These are phyloP conservation scores for Fraxinus angustifolia DNA, from an alignment of 305 asterid genomes.

Conservation along the genomic window DNA sequence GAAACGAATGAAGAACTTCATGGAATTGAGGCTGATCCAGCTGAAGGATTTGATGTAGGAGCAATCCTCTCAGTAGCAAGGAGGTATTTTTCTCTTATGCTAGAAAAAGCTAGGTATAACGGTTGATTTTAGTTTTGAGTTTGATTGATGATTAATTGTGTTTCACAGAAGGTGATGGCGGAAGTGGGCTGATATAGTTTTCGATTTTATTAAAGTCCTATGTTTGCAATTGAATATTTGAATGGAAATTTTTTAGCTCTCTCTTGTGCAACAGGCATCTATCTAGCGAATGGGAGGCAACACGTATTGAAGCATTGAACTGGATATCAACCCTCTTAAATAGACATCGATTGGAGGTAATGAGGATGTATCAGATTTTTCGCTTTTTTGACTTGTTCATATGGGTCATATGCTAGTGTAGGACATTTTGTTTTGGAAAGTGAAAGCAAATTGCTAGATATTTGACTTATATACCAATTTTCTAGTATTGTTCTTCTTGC, in stretches of 20 bases:
- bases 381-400: neutral
- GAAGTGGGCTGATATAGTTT: slow-evolving; percentile 15
- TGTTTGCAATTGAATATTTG: neutral
- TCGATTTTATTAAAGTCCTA: neutral
- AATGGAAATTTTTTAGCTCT: neutral
- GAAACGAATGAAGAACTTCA: slow-evolving; percentile 97
- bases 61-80: slow-evolving; percentile 83
- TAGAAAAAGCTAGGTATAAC: slow-evolving; percentile 10
- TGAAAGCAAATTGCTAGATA: neutral
- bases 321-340: slow-evolving; percentile 81
- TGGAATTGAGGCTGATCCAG: slow-evolving; percentile 78
- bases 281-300: neutral
- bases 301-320: slow-evolving; percentile 82
- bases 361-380: slow-evolving; percentile 11
- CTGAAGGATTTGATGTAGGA: slow-evolving; percentile 87
- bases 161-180: slow-evolving; percentile 11
- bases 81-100: slow-evolving; percentile 48
- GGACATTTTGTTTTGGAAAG: neutral
- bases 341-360: slow-evolving; percentile 76
- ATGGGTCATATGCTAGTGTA: neutral
- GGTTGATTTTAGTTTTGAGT: slow-evolving; percentile 12
- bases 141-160: slow-evolving; percentile 11
- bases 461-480: neutral
- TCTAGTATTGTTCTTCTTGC: neutral
- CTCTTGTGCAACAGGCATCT: neutral